phyloP scores from a whole-genome alignment of 202 grass and related monocot species.

The Musa balbisiana region DNA sequence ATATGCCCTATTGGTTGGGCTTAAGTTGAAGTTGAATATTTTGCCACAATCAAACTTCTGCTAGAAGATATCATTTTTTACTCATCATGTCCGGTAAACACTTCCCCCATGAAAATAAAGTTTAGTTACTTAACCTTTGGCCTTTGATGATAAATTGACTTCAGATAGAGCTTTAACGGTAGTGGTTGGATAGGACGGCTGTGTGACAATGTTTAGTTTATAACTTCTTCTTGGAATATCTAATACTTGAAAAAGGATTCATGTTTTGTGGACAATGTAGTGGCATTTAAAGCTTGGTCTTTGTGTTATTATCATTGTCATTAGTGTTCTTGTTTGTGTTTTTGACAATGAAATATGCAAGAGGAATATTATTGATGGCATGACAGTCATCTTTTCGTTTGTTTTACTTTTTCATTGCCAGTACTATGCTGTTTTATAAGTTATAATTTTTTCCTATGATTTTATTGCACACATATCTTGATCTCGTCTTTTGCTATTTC shows the following conservation, averaged over 20 bases:
- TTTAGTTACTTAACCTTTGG: no score
- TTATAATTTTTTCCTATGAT: not conserved
- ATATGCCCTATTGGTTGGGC: not conserved
- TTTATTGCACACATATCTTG: not conserved
- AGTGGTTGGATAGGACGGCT: no score
- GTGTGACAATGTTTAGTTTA: not conserved
- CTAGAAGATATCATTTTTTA: not conserved
- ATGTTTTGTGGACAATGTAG: not conserved
- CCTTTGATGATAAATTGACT: not conserved
- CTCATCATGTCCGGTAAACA: no score
- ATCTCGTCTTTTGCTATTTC: not conserved
- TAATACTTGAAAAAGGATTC: not conserved
- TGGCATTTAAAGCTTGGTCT: no score
- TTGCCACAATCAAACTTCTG: not conserved
- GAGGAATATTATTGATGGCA: not conserved
- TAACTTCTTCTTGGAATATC: not conserved
- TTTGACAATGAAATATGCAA: not conserved
- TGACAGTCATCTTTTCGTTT: not conserved
- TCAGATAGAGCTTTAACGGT: not conserved
- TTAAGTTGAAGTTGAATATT: not conserved
- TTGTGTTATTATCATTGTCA: not conserved
- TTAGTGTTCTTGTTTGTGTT: not conserved
- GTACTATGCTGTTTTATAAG: not conserved
- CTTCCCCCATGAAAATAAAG: no score
- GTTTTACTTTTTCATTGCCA: not conserved